Base-by-base conservation (phyloP, 805 yeast genomes). In the Ogataea wickerhamii region DNA sequence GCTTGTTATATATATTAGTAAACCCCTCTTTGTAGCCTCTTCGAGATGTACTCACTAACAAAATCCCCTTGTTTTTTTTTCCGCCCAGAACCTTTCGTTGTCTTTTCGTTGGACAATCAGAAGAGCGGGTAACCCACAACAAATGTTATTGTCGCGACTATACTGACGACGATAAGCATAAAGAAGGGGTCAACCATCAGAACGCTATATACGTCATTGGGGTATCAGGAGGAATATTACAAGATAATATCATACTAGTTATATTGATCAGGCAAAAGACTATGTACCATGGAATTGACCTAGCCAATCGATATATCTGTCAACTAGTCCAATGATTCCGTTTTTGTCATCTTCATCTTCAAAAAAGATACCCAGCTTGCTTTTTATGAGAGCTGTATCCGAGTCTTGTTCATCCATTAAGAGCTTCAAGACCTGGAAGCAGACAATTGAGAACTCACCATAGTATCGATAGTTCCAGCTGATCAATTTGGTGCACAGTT, bases 381-480 rank as follows among this genome's bases (percentile, higher is more conserved):
- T 61, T 26, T 67, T 60, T 22, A 74, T 53, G 33, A 57, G 61
- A 2, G 66, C 59, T n/a, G 62, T 54, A 31, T 72, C 75, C 13
- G 39, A 43, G 18, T 48, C 53, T 35, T 70, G 69, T 34, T 62
- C 56, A 5, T 60, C 58, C 5, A 51, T 49, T 22, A 74, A 56
- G 16, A 73, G 50, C 41, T 70, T 68, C 21, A 62, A 41, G 1
- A 53, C 55, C 37, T 62, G 57, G 35, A 82, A 50, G 4, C 76
- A 68, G 14, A 70, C 62, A 6, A 66, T 56, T 40, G 70, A 70
- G 35, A 64, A 73, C 43, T 70, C 77, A 48, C 74, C 79, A 52
- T 82, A 82, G 73, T 81, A 84, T 31, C 89, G 66, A 25, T 73
- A 60, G 42, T 78, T 73, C 73, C 83, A 84, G 39, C 85, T 73